Conservation (phyloP, 129 eudicot species). For the Glebionis coronaria region DNA sequence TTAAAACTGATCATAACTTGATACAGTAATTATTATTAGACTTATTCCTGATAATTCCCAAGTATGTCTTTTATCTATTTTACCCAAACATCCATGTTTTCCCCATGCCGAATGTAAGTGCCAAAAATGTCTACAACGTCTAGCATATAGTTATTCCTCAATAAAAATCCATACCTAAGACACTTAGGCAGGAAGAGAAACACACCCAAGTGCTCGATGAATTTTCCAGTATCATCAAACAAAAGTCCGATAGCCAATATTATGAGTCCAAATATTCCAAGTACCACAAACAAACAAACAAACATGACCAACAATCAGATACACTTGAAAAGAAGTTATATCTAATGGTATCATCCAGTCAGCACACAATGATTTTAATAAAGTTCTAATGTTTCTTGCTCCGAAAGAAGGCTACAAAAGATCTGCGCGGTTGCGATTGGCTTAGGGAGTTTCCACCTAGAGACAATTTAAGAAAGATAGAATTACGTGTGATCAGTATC, state of each 20-base stretch:
- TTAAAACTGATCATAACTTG: too few relatives aligned
- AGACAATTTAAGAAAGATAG: neutral
- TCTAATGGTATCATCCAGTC: neutral
- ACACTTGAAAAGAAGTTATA: neutral
- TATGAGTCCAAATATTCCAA: neutral
- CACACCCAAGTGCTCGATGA: too few relatives aligned
- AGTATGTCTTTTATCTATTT: too few relatives aligned
- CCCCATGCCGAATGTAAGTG: too few relatives aligned
- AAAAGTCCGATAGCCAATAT: neutral
- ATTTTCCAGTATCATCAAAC: too few relatives aligned
- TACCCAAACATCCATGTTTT: too few relatives aligned
- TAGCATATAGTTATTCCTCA: too few relatives aligned
- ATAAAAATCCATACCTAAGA: too few relatives aligned
- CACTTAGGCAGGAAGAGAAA: too few relatives aligned
- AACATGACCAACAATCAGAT: conserved; percentile 7
- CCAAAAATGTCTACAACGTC: too few relatives aligned
- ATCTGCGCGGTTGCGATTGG: neutral
- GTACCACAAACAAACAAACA: conserved; percentile 13
- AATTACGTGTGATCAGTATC: neutral
- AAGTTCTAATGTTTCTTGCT: neutral
- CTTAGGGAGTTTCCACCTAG: conserved; percentile 38
- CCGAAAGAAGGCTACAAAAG: conserved; percentile 4
- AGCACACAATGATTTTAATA: neutral
- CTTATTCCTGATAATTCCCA: too few relatives aligned
- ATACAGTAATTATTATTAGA: too few relatives aligned